phyloP scores from a whole-genome alignment of 1,284 basidiomycete genomes.

The Cryptococcus sp. region DNA sequence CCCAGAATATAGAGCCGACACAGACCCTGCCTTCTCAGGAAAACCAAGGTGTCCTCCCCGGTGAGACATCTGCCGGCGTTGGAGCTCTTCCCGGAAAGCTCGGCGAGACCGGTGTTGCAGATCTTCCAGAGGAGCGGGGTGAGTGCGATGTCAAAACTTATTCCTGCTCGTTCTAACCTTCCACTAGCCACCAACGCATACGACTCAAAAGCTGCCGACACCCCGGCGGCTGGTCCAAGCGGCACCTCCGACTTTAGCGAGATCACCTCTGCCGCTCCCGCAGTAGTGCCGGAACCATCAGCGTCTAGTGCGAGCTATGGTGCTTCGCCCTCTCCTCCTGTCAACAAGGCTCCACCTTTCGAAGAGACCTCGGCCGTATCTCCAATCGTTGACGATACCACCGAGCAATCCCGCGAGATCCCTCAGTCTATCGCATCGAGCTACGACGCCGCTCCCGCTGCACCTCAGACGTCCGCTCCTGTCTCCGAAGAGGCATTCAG shows the following conservation, averaged over 20 bases:
- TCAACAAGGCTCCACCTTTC: background rate
- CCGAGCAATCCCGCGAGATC: background rate
- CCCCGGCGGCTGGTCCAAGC: no score
- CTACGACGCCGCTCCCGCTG: background rate
- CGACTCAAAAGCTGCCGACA: background rate
- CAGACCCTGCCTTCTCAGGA: slow-evolving; percentile 27
- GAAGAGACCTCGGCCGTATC: background rate
- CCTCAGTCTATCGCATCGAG: background rate
- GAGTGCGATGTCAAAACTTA: background rate
- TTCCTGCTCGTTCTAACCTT: background rate
- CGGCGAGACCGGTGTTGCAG: slow-evolving; percentile 48
- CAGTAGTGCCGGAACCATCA: background rate
- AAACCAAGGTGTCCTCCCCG: slow-evolving; percentile 29
- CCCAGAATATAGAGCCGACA: slow-evolving; percentile 5
- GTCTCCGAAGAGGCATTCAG: background rate
- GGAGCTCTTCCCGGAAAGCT: slow-evolving; percentile 52
- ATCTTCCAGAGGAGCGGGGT: slow-evolving; percentile 48
- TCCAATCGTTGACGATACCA: background rate
- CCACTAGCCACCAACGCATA: slow-evolving; percentile 2
- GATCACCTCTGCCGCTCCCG: background rate
- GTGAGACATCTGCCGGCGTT: slow-evolving; percentile 43
- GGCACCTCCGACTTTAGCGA: slow-evolving; percentile 6
- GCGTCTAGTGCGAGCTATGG: background rate
- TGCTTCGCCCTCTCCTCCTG: background rate
- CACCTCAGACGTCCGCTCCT: background rate